Base-by-base conservation (phyloP, 768 basidiomycete genomes). In the Boletus tomentosulus region DNA sequence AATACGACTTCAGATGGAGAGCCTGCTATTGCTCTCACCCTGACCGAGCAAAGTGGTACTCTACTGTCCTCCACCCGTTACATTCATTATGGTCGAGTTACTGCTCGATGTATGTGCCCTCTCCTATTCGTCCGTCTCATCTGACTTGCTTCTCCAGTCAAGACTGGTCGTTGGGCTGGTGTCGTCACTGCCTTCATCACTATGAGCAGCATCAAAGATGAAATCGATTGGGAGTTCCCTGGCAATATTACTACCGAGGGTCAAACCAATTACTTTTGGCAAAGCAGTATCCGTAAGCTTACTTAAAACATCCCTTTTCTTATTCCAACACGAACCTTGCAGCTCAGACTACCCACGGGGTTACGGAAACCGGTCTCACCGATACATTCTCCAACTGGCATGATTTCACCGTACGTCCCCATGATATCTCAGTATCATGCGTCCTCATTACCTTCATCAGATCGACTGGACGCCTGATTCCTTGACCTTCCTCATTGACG, bases 141-240 rank as follows among this genome's bases (percentile, higher is more conserved):
- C 28, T 55, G n/a, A 58, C 41, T 28, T 19, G 4, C 12, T 2
- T 19, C 12, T 43, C 16, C 61, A 87, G 86, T 90, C 59, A 91
- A 90, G 72, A 86, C 89, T 1, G 83, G 87, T 39, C 80, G 82
- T 53, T 91, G 88, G 89, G 77, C 66, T 16, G 91, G 91, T 33
- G 84, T 94, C 7, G 86, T 95, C 50, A 85, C 86, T 1, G 91
- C 92, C 9, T 88, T 87, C 71, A 89, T 91, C 62, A 87, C 85
- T 6, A 92, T 92, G 91, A 83, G 81, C 61, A 81, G 86, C 58
- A 77, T 91, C 61, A 90, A 88, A 66, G 87, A 90, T 63, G 90
- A 92, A 66, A 88, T 92, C 48, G 89, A 92, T 58, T 91, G 90
- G 89, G 89, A 91, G 66, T 92, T 85, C 62, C 86, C 88, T 51